A percentile compares a stretch with the other conserved stretches of the same genome.
Evolutionary conservation across 129 eudicot genomes (phyloP).

Genomic region (Escallonia herrerae): DNA sequence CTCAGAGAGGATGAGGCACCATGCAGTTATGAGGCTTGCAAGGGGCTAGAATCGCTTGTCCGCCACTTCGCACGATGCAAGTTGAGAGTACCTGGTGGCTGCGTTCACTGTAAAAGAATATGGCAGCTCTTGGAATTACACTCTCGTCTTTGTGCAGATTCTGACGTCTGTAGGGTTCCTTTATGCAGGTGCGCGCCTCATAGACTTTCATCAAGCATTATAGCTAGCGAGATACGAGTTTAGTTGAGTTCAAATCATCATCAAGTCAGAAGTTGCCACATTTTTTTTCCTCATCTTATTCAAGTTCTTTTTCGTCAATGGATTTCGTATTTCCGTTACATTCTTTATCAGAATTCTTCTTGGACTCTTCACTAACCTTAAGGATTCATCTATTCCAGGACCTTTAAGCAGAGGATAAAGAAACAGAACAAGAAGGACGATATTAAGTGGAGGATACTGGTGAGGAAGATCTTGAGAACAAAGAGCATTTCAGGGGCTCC

Average conservation of each 20-base stretch:
- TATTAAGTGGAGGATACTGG: constrained; percentile 81
- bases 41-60: constrained; percentile 71
- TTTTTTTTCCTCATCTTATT: background rate
- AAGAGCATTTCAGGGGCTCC: constrained; percentile 94
- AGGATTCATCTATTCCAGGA: constrained; percentile 29
- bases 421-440: constrained; percentile 72
- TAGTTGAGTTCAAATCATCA: background rate
- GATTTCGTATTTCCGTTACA: too few relatives aligned
- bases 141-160: constrained; percentile 67
- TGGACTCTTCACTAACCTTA: background rate
- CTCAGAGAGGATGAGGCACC: constrained; percentile 50
- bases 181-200: constrained; percentile 64
- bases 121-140: constrained; percentile 93
- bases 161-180: constrained; percentile 74
- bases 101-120: constrained; percentile 91
- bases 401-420: constrained; percentile 43
- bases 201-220: background rate
- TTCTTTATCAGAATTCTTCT: background rate
- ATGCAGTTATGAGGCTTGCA: constrained; percentile 65
- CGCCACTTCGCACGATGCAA: constrained; percentile 91
- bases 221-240: background rate
- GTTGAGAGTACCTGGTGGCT: constrained; percentile 76
- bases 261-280: too few relatives aligned
- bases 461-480: constrained; percentile 79
- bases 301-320: background rate